Evolutionary conservation across 2,329 filamentous ascomycete genomes (phyloP), one percentile per base, ranked within the genome.

Genomic region (Juglanconis juglandina): DNA sequence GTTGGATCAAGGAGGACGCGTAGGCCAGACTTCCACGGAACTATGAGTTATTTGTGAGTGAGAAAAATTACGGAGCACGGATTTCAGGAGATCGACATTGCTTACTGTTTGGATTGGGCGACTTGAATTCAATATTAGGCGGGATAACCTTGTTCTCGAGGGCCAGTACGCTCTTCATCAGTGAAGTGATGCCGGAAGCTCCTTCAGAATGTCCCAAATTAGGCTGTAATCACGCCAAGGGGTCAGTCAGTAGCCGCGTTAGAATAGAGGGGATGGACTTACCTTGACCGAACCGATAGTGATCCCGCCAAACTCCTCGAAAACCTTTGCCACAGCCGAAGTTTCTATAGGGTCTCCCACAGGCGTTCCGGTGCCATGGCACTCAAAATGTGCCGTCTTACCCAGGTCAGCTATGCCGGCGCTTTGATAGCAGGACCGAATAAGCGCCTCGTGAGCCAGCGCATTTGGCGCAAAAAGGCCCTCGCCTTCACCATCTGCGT

Each of bases 171-270:
- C 68, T 68, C 58, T 83, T 82, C 30, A 82, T 73, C 2, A 82
- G 34, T 0, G 70, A 70, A 0, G 72, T 71, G 0, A 81, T 53
- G 1, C 78, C 80, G 2, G 74, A 72, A 0, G 78, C 76, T 0
- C 71, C 74, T 64, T 81, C 80, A 0, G 68, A 66, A 61, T 83
- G 80, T 0, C 80, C 80, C 17, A 78, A 59, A 42, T 76, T 74
- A 3, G 72, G 67, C 61, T 78, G 24, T 37, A 76, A n/a, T 11
- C 3, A 8, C 7, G 11, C 35, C 35, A 39, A 7, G 11, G 35
- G 1, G 7, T 7, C 7, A 11, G 35, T 39, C 35, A 39, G 35
- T 39, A 11, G 8, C 35, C 24, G 2, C 24, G 24, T 24, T 24
- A 24, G 24, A 39, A 39, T 39, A 39, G 35, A 76, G 64, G 49